These are phyloP conservation scores for Syncephalastrum contaminatum DNA, from an alignment of 371 early-diverging fungal genomes.

Conservation along the genomic window DNA sequence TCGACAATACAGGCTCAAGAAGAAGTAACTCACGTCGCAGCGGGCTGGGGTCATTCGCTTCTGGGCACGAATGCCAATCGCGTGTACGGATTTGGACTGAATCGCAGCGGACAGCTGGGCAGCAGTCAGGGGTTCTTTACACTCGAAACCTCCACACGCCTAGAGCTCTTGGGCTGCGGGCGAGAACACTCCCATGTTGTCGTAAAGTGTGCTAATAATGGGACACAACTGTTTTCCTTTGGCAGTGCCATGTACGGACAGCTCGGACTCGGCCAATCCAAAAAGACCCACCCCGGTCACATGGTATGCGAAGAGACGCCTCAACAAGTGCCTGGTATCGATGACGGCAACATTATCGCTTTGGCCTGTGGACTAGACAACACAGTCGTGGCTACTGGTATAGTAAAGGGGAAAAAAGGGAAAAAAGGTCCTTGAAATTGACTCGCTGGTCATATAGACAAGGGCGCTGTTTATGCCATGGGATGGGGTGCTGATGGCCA, in stretches of 20 bases:
- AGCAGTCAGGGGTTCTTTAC: slow-evolving; percentile 17
- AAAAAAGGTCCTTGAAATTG: not conserved
- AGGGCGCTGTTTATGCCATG: slow-evolving; percentile 62
- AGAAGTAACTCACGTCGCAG: slow-evolving; percentile 28
- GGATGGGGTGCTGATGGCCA: slow-evolving; percentile 87
- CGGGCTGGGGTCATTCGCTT: slow-evolving; percentile 50
- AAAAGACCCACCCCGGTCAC: slow-evolving; percentile 29
- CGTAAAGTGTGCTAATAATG: slow-evolving; percentile 18
- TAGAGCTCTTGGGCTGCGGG: slow-evolving; percentile 45
- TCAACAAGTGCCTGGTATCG: slow-evolving; percentile 10
- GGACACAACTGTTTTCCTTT: slow-evolving; percentile 50
- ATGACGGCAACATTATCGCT: slow-evolving; percentile 35
- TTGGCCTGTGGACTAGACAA: slow-evolving; percentile 78
- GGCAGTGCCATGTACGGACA: slow-evolving; percentile 77
- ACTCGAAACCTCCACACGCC: slow-evolving; percentile 7
- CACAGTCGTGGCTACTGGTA: slow-evolving; percentile 63
- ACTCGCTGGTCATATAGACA: slow-evolving; percentile 18
- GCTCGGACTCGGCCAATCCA: slow-evolving; percentile 52
- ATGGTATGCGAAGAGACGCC: slow-evolving; percentile 24
- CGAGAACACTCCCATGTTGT: slow-evolving; percentile 63
- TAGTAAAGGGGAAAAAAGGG: not conserved
- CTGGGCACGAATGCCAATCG: slow-evolving; percentile 17
- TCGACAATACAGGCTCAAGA: slow-evolving; percentile 8
- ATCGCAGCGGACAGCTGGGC: slow-evolving; percentile 43
- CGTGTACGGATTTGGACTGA: slow-evolving; percentile 43